Evolutionary conservation across 306 rosid species (phyloP), one percentile per base, ranked within the genome.

Genomic region (Trifolium pratense): DNA sequence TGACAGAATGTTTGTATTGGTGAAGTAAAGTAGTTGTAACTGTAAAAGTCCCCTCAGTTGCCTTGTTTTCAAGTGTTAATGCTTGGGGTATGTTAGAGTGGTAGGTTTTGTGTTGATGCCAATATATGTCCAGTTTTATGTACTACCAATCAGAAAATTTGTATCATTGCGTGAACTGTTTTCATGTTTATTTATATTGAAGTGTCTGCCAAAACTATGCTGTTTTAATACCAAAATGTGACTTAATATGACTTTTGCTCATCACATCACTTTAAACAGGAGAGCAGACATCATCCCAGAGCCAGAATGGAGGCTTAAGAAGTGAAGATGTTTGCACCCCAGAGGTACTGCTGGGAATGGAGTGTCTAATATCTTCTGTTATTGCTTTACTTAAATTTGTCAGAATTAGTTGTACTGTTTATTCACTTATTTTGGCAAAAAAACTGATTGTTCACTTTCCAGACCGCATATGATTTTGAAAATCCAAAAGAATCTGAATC

Each of bases 401-500:
- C 34, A 32, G 66, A 59, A 56, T 62, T 62, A 61, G 39, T 31
- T 82, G 46, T 11, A 5, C n/a, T 69, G 29, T 31, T 39, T 43
- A 61, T 56, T 75, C 3, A 64, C 53, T 17, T 80, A 42, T 77
- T 75, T 51, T 79, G 67, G 73, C 75, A 40, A 78, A 72, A 31
- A 49, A 40, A 10, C 45, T 75, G 23, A 52, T 45, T 81, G 43
- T 73, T 80, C 80, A 48, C 58, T 85, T 84, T 80, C 52, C 84
- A 89, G 99, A 64, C 84, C 39, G 39, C 93, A 51, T 94, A 85
- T 78, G 99, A 94, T 74, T 91, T 87, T 76, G 99, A 94, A 76
- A 94, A 94, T 78, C 97, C 97, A 7, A 94, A 94, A 88, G 99
- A 94, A 87, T 91, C 97, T 5, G 99, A 94, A 79, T 94, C 99